phyloP scores from a whole-genome alignment of 129 eudicot genomes.

The Helichrysum umbraculigerum region DNA sequence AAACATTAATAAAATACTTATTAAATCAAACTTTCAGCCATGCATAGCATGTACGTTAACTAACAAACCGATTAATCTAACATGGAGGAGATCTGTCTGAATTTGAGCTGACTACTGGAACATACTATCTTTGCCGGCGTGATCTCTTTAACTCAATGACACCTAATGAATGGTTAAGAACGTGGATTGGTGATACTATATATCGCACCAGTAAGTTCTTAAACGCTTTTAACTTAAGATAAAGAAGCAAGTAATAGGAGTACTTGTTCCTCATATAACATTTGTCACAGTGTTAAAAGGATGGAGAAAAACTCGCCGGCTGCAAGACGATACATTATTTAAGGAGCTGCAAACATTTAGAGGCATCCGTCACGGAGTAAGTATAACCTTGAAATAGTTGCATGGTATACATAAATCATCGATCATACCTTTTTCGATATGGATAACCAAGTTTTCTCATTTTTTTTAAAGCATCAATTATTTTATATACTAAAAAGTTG shows the following conservation, averaged over 20 bases:
- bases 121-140: slow-evolving; percentile 12
- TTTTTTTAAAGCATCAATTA: too few species aligned
- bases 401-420: too few species aligned
- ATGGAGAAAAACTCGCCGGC: slow-evolving; percentile 5
- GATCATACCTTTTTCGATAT: too few species aligned
- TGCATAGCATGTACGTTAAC: too few species aligned
- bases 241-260: neutral
- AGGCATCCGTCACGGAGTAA: too few species aligned
- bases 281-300: neutral
- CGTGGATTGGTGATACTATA: neutral
- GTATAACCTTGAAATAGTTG: too few species aligned
- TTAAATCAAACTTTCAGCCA: too few species aligned
- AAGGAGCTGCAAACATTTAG: slow-evolving; percentile 6
- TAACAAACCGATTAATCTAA: too few species aligned
- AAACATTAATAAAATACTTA: too few species aligned
- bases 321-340: neutral
- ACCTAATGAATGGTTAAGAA: slow-evolving; percentile 3
- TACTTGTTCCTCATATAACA: neutral
- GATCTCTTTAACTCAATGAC: neutral
- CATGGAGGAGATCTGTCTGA: slow-evolving; percentile 21
- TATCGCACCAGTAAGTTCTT: neutral
- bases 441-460: too few species aligned
- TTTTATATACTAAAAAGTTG: too few species aligned
- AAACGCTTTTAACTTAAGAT: neutral
- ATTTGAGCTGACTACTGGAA: slow-evolving; percentile 1